Evolutionary conservation across 2,329 filamentous ascomycete species (phyloP).

Genomic region (Cladosporium colombiae): DNA sequence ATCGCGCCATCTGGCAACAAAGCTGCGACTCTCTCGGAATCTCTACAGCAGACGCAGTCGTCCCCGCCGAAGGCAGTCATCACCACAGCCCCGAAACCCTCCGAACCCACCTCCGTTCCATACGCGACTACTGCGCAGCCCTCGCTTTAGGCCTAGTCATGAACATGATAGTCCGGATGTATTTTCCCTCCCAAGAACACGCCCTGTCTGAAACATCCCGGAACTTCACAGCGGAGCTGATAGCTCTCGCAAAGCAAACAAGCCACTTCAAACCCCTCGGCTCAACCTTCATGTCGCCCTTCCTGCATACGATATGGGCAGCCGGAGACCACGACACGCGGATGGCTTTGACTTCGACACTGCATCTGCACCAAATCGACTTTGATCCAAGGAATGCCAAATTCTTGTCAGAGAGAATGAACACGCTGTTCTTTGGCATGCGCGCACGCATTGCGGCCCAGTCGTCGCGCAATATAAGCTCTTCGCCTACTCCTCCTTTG

Average conservation of each 20-base stretch:
- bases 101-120: background rate
- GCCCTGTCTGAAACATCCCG: background rate
- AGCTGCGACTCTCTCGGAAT: background rate
- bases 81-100: background rate
- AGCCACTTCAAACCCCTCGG: conserved; percentile 6
- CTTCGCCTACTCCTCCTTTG: background rate
- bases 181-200: background rate
- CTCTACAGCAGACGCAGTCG: background rate
- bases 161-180: background rate
- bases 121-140: conserved; percentile 8
- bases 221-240: background rate
- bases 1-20: background rate
- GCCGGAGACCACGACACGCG: background rate
- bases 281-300: background rate
- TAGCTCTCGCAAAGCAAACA: background rate
- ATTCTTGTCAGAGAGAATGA: background rate
- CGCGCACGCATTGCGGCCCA: background rate
- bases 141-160: background rate
- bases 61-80: background rate
- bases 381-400: conserved; percentile 2
- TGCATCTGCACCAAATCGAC: background rate
- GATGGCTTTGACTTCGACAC: background rate
- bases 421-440: background rate
- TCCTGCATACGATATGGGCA: background rate
- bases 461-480: background rate